phyloP scores from a whole-genome alignment of 257 asterid genomes.

The Osmanthus fragrans region DNA sequence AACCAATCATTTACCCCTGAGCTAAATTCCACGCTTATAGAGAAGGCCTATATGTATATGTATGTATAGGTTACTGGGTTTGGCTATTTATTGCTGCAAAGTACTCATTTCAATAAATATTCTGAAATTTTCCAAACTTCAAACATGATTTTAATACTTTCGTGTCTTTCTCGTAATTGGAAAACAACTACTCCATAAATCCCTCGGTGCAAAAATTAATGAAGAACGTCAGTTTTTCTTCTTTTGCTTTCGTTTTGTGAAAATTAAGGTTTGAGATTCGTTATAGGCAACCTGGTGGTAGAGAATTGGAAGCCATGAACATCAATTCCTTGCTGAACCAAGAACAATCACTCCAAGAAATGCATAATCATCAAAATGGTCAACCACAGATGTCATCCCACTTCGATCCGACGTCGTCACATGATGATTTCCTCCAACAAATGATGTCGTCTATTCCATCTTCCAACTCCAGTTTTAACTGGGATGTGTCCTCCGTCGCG shows the following conservation, averaged over 20 bases:
- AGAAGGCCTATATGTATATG: too few species aligned
- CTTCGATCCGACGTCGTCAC: slow-evolving; percentile 63
- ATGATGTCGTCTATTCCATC: slow-evolving; percentile 71
- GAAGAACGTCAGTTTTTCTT: not conserved
- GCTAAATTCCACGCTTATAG: too few species aligned
- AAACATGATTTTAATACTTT: slow-evolving; percentile 32
- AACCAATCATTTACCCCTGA: too few species aligned
- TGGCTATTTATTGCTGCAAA: too few species aligned
- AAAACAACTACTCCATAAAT: not conserved
- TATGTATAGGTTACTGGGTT: too few species aligned
- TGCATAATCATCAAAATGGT: slow-evolving; percentile 32
- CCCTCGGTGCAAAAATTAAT: not conserved
- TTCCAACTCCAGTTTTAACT: slow-evolving; percentile 42
- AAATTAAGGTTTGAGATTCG: not conserved
- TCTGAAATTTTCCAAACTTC: slow-evolving; percentile 35
- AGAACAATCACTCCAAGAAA: slow-evolving; percentile 58
- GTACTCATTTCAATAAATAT: slow-evolving; percentile 25
- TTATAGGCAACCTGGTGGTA: slow-evolving; percentile 37
- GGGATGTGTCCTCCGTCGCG: slow-evolving; percentile 13
- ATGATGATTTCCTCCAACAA: slow-evolving; percentile 77
- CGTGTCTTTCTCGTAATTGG: slow-evolving; percentile 4
- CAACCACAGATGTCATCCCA: slow-evolving; percentile 36
- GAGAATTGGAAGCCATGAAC: slow-evolving; percentile 60
- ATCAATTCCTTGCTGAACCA: slow-evolving; percentile 48
- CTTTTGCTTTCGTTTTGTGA: not conserved